Evolutionary conservation across 306 rosid species (phyloP).

Genomic region (Cotoneaster glaucophyllus): DNA sequence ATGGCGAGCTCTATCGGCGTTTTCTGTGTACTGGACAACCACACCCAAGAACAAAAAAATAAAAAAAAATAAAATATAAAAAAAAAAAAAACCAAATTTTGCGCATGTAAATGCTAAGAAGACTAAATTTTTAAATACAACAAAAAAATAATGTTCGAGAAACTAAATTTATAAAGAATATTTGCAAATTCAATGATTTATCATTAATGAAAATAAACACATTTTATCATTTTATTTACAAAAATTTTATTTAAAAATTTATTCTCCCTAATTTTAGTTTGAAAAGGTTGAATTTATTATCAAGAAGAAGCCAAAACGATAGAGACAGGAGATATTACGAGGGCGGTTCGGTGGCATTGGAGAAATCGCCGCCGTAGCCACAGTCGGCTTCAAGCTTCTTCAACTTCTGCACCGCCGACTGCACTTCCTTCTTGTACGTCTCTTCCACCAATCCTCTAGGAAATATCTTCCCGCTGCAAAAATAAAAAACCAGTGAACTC

Average conservation of each 20-base stretch:
- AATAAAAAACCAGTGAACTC: not conserved
- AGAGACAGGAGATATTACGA: slow-evolving; percentile 33
- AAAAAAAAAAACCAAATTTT: not conserved
- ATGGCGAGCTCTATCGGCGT: slow-evolving; percentile 83
- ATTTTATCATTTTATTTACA: rapidly evolving
- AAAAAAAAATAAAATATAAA: not conserved
- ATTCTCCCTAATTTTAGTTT: too few relatives aligned
- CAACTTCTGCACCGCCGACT: slow-evolving; percentile 68
- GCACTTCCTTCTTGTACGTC: slow-evolving; percentile 84
- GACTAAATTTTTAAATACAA: not conserved
- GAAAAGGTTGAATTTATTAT: not conserved
- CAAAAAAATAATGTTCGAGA: too few relatives aligned
- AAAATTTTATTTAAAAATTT: too few relatives aligned
- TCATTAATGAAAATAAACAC: too few relatives aligned
- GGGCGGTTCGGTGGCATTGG: slow-evolving; percentile 37
- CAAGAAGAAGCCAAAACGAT: slow-evolving; percentile 14
- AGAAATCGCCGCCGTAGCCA: slow-evolving; percentile 19
- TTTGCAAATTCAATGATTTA: too few relatives aligned
- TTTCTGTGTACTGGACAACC: slow-evolving; percentile 41
- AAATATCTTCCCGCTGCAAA: slow-evolving; percentile 62
- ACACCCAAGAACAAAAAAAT: not conserved
- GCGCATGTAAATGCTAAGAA: not conserved
- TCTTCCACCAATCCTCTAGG: slow-evolving; percentile 86
- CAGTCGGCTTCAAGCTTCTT: slow-evolving; percentile 39
- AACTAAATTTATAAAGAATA: too few relatives aligned